A percentile compares a stretch with the other conserved stretches of the same genome.
Conservation (phyloP, 2,329 filamentous ascomycete species). For the Arthrobotrys conoides region DNA sequence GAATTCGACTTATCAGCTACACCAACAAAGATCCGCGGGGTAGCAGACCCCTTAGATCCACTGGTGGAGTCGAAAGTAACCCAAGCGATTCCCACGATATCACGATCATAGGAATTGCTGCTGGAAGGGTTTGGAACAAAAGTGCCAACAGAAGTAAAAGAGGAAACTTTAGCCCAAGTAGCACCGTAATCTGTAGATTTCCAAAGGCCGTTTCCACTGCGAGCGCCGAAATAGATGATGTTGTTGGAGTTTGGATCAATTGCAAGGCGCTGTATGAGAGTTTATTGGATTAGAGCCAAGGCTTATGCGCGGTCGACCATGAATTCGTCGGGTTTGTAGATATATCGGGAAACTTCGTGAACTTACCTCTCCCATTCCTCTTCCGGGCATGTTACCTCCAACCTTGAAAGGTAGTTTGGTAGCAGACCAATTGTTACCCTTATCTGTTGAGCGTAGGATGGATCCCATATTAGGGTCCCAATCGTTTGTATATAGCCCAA, state of each 20-base stretch:
- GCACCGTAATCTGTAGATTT: constrained; percentile 73
- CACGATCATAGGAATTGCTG: constrained; percentile 68
- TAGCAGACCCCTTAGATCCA: constrained; percentile 68
- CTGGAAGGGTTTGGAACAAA: constrained; percentile 70
- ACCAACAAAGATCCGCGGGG: constrained; percentile 73
- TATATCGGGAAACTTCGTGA: background rate
- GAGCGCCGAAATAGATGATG: constrained; percentile 74
- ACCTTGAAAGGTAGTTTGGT: constrained; percentile 73
- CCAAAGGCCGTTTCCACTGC: constrained; percentile 74
- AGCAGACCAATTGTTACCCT: constrained; percentile 71
- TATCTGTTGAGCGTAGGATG: constrained; percentile 72
- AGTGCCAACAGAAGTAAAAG: constrained; percentile 71
- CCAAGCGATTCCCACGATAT: constrained; percentile 71
- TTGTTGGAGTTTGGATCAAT: constrained; percentile 73
- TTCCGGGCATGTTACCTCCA: constrained; percentile 75
- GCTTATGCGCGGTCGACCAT: too few relatives aligned
- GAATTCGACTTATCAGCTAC: constrained; percentile 70
- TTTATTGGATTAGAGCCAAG: background rate
- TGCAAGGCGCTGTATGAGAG: constrained; percentile 68
- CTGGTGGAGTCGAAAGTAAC: constrained; percentile 73
- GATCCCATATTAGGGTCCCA: constrained; percentile 74
- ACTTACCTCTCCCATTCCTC: constrained; percentile 71
- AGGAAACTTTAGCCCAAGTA: constrained; percentile 71
- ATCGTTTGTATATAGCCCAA: constrained; percentile 73
- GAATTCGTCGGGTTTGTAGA: background rate